Evolutionary conservation across 306 rosid genomes (phyloP).

Genomic region (Vachellia collinsii): DNA sequence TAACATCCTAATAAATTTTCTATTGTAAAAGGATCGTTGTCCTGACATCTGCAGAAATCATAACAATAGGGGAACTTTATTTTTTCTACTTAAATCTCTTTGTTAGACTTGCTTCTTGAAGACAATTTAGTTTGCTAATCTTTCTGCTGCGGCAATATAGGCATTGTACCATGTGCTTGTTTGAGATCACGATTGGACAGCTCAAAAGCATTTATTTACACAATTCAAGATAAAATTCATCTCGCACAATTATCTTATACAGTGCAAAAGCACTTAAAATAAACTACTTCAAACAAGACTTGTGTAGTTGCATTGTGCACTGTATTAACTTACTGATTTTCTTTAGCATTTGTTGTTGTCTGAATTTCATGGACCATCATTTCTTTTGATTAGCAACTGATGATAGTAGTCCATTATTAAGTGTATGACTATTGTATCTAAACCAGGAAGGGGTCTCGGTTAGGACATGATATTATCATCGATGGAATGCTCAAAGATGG

Average conservation of each 20-base stretch:
- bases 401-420: neutral
- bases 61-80: conserved; percentile 7
- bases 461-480: conserved; percentile 79
- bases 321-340: neutral
- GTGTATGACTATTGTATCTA: conserved; percentile 1
- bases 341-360: neutral
- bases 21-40: neutral
- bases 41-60: conserved; percentile 24
- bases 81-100: neutral
- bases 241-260: no score
- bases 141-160: conserved; percentile 1
- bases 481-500: conserved; percentile 98
- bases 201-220: no score
- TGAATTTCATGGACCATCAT: conserved; percentile 5
- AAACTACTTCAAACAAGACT: neutral
- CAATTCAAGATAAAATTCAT: no score
- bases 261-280: no score
- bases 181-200: no score
- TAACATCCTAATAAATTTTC: neutral
- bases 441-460: conserved; percentile 88
- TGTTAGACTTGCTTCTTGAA: neutral
- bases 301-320: conserved; percentile 11
- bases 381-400: neutral
- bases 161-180: no score
- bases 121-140: neutral